Conservation (phyloP, 331 rosid species). For the Rosa hybrid region DNA sequence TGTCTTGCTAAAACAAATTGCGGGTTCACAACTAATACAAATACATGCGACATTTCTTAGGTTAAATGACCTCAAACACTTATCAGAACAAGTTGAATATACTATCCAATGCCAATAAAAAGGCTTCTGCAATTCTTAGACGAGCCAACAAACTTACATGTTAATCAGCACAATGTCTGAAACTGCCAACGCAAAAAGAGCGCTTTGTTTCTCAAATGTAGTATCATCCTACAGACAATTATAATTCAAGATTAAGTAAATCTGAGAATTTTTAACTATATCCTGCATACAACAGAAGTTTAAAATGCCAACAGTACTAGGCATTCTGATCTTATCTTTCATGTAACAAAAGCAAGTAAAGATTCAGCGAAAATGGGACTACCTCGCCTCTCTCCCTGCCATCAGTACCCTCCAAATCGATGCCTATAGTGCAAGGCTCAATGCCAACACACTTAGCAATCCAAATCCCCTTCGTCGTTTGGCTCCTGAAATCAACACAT, state of each 20-base stretch:
- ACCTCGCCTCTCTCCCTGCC: constrained; percentile 99
- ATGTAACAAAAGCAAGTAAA: neutral
- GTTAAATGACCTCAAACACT: neutral
- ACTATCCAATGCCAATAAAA: neutral
- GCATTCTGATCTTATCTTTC: neutral
- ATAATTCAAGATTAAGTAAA: neutral
- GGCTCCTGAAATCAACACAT: constrained; percentile 49
- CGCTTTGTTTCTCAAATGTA: constrained; percentile 58
- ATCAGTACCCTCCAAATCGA: constrained; percentile 99
- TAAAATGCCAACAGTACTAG: neutral
- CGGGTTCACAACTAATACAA: neutral
- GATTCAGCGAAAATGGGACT: neutral
- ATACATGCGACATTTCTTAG: neutral
- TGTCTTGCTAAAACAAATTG: neutral
- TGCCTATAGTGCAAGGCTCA: constrained; percentile 83
- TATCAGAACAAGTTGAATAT: neutral
- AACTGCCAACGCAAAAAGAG: constrained; percentile 50
- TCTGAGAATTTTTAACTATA: neutral
- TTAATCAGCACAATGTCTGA: constrained; percentile 56
- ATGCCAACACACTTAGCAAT: constrained; percentile 79
- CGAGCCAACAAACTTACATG: constrained; percentile 35
- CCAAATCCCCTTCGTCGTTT: constrained; percentile 98
- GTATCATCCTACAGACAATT: constrained; percentile 47
- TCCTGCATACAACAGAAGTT: neutral
- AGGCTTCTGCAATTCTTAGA: neutral